Conservation (phyloP, 495 filamentous ascomycete genomes). For the Aspergillus incahuasiensis region DNA sequence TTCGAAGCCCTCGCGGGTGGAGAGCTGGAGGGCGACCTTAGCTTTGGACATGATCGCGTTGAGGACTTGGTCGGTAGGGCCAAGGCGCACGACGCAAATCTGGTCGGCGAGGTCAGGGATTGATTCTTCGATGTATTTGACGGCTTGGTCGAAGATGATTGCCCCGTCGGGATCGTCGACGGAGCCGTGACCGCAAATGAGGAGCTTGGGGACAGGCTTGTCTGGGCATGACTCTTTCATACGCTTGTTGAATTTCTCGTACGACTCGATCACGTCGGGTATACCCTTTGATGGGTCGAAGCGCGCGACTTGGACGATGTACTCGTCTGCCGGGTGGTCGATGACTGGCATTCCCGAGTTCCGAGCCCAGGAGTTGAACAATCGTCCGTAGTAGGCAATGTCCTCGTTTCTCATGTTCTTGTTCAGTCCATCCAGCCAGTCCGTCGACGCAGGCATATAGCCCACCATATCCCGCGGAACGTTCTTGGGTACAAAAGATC, state of each 20-base stretch:
- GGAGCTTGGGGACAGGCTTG: constrained; percentile 61
- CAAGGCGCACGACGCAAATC: constrained; percentile 72
- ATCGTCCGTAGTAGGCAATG: constrained; percentile 66
- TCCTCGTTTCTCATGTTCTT: constrained; percentile 74
- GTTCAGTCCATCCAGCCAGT: constrained; percentile 88
- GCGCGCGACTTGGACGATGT: constrained; percentile 77
- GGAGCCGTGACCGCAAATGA: constrained; percentile 76
- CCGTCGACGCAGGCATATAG: constrained; percentile 80
- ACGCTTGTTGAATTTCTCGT: constrained; percentile 64
- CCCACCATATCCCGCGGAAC: constrained; percentile 65
- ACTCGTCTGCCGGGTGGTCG: constrained; percentile 62
- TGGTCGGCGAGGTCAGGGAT: constrained; percentile 49
- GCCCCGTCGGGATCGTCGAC: constrained; percentile 82
- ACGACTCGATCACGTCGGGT: constrained; percentile 71
- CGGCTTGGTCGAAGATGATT: constrained; percentile 65
- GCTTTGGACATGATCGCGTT: constrained; percentile 75
- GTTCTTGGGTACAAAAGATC: constrained; percentile 65
- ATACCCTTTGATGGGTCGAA: constrained; percentile 90
- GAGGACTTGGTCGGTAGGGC: constrained; percentile 75
- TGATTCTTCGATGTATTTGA: constrained; percentile 57
- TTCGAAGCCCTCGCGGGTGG: constrained; percentile 82
- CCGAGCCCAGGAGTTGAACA: constrained; percentile 64
- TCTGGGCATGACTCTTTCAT: constrained; percentile 42
- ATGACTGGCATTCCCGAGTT: constrained; percentile 55
- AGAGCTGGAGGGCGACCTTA: constrained; percentile 72